Evolutionary conservation across 208 protist species (phyloP).

Genomic region (Herpetomonas samuelpessoai): DNA sequence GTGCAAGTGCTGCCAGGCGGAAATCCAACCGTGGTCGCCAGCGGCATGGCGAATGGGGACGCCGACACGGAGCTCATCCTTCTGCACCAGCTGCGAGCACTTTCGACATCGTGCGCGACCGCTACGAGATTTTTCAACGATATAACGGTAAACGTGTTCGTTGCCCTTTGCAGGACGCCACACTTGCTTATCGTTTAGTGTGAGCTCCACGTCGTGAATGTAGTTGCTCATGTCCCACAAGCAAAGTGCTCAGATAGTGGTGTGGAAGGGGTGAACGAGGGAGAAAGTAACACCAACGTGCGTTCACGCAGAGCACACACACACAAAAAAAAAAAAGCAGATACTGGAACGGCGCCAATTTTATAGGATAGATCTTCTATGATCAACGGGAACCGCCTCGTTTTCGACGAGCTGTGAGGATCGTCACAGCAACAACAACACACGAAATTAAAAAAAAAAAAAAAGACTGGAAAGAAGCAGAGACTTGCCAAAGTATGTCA

Average conservation of each 20-base stretch:
- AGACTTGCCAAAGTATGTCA: no score
- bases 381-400: no score
- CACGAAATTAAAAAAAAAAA: no score
- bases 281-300: no score
- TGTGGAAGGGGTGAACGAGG: slow-evolving; percentile 3
- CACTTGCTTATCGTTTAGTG: slow-evolving; percentile 53
- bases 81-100: slow-evolving; percentile 80
- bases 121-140: slow-evolving; percentile 65
- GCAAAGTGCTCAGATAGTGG: not conserved
- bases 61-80: slow-evolving; percentile 77
- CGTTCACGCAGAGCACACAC: no score
- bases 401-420: no score
- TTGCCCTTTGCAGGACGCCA: slow-evolving; percentile 47
- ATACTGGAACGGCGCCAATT: no score
- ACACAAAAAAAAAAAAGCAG: no score
- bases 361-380: no score
- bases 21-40: slow-evolving; percentile 87
- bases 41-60: slow-evolving; percentile 77
- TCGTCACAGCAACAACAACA: no score
- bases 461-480: no score
- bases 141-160: slow-evolving; percentile 57
- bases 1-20: slow-evolving; percentile 82
- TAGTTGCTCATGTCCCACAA: slow-evolving; percentile 46
- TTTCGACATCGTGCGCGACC: slow-evolving; percentile 76
- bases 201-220: slow-evolving; percentile 50